A percentile compares a stretch with the other conserved stretches of the same genome.
Conservation (phyloP, 805 yeast genomes). For the Spathaspora girioi region DNA sequence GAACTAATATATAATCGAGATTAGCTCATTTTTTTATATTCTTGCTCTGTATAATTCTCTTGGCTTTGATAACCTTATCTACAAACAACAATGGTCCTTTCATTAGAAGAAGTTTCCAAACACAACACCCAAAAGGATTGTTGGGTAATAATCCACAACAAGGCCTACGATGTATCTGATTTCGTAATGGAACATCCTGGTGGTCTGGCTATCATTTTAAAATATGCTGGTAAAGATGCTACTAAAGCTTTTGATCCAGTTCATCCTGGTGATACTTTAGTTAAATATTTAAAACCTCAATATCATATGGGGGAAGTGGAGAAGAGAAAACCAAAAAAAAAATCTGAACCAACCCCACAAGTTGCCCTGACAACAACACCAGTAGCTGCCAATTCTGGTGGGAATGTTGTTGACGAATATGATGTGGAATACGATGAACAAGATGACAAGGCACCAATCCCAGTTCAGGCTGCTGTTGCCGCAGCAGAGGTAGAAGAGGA, state of each 20-base stretch:
- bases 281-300: slow-evolving; percentile 53
- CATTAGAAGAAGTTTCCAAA: slow-evolving; percentile 27
- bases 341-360: background rate
- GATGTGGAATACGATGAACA: slow-evolving; percentile 44
- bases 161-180: slow-evolving; percentile 74
- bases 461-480: slow-evolving; percentile 4
- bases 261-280: slow-evolving; percentile 86
- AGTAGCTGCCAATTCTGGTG: background rate
- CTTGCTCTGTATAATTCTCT: background rate
- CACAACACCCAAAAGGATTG: slow-evolving; percentile 62
- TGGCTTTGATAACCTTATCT: background rate
- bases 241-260: slow-evolving; percentile 82
- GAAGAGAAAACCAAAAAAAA: slow-evolving; percentile 6
- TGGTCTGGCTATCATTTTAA: slow-evolving; percentile 51
- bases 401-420: slow-evolving; percentile 27
- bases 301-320: slow-evolving; percentile 35
- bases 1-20: background rate
- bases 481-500: slow-evolving; percentile 21
- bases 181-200: slow-evolving; percentile 61
- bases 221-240: slow-evolving; percentile 54
- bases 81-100: slow-evolving; percentile 10
- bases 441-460: slow-evolving; percentile 22
- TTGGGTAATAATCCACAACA: slow-evolving; percentile 81
- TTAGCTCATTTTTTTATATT: background rate
- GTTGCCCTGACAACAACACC: background rate